These are phyloP conservation scores for Hypocrella siamensis DNA, from an alignment of 2,329 filamentous ascomycete species.

Conservation along the genomic window DNA sequence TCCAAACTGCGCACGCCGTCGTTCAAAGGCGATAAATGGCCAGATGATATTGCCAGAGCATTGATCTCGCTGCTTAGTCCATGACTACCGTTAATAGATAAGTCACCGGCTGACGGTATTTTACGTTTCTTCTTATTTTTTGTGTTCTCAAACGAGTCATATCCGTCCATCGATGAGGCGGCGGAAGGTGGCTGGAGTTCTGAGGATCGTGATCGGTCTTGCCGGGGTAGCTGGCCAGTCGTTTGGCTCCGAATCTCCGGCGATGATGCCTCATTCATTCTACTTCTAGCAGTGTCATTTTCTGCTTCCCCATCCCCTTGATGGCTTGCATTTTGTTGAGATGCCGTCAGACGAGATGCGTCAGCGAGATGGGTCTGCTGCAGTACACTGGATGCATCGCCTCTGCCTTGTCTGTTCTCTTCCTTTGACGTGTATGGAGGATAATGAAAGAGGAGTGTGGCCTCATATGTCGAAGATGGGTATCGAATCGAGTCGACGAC, in stretches of 20 bases:
- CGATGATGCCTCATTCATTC: no score
- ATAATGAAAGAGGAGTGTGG: conserved; percentile 55
- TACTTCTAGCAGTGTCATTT: not conserved
- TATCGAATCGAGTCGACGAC: conserved; percentile 70
- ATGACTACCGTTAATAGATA: conserved; percentile 30
- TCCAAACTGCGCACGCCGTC: conserved; percentile 13
- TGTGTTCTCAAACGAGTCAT: conserved; percentile 94
- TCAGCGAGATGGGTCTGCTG: not conserved
- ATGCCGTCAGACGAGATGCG: no score
- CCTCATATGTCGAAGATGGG: conserved; percentile 57
- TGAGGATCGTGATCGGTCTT: conserved; percentile 26
- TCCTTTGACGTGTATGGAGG: conserved; percentile 39
- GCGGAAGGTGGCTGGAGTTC: conserved; percentile 48
- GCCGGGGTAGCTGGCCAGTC: conserved; percentile 24
- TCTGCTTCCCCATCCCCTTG: no score
- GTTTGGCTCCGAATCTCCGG: conserved; percentile 25
- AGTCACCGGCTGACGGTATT: conserved; percentile 75
- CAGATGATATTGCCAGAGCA: conserved; percentile 11
- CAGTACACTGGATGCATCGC: not conserved
- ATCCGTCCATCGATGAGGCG: conserved; percentile 63
- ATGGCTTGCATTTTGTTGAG: no score
- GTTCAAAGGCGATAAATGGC: conserved; percentile 11
- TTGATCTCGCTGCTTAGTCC: conserved; percentile 24
- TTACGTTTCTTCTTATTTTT: conserved; percentile 99
- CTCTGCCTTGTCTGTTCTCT: conserved; percentile 15